These are phyloP conservation scores for Fraxinus paxiana DNA, from an alignment of 305 asterid genomes.

Conservation along the genomic window DNA sequence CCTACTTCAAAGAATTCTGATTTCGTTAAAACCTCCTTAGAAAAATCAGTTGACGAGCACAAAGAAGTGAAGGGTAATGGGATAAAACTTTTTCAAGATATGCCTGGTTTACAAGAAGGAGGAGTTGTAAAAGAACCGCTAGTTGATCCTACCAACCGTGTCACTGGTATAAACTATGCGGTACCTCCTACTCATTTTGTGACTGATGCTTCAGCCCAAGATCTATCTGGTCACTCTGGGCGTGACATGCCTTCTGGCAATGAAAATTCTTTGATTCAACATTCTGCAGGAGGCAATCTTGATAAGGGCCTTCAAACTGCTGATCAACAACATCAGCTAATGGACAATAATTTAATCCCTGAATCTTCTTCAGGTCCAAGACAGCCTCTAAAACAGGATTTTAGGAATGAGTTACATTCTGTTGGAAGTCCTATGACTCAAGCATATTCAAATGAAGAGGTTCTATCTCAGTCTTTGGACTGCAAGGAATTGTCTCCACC, in stretches of 20 bases:
- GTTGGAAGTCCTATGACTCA: conserved; percentile 26
- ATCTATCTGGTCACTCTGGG: conserved; percentile 35
- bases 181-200: conserved; percentile 27
- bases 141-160: conserved; percentile 29
- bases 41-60: conserved; percentile 25
- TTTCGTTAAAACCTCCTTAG: conserved; percentile 21
- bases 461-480: conserved; percentile 31
- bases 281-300: conserved; percentile 32
- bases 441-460: conserved; percentile 26
- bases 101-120: conserved; percentile 33
- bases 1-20: conserved; percentile 36
- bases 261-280: conserved; percentile 27
- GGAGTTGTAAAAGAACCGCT: conserved; percentile 26
- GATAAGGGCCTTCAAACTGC: conserved; percentile 34
- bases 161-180: conserved; percentile 30
- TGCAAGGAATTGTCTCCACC: conserved; percentile 32
- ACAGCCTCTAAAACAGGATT: conserved; percentile 27
- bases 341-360: conserved; percentile 31
- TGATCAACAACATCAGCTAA: conserved; percentile 35
- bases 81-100: conserved; percentile 25
- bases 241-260: conserved; percentile 24
- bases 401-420: conserved; percentile 17
- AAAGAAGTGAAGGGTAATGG: conserved; percentile 37
- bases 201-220: conserved; percentile 27
- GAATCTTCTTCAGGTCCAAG: conserved; percentile 32